These are phyloP conservation scores for Phialophora expanda DNA, from an alignment of 2,329 filamentous ascomycete species.

Conservation along the genomic window DNA sequence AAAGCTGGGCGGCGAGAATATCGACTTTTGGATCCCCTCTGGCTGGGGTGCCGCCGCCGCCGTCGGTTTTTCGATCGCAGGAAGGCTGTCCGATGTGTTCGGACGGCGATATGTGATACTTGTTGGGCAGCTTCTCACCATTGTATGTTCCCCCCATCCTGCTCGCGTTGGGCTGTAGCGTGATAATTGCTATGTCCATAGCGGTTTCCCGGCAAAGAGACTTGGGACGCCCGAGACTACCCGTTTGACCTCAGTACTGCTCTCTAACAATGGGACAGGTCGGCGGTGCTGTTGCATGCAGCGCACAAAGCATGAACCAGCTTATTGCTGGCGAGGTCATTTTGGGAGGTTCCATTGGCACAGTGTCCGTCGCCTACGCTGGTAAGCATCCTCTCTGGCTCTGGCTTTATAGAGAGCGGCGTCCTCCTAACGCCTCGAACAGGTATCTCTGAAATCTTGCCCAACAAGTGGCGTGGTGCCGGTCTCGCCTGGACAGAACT, in stretches of 20 bases:
- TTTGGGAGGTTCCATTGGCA: slow-evolving; percentile 31
- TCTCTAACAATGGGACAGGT: slow-evolving; percentile 4
- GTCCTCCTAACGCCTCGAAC: slow-evolving; percentile 10
- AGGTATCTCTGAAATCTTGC: slow-evolving; percentile 33
- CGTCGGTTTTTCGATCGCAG: slow-evolving; percentile 31
- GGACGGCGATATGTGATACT: slow-evolving; percentile 34
- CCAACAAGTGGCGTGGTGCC: slow-evolving; percentile 32
- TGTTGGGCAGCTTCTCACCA: slow-evolving; percentile 30
- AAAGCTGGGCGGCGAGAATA: slow-evolving; percentile 29
- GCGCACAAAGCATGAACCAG: slow-evolving; percentile 32
- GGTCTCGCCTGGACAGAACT: slow-evolving; percentile 33
- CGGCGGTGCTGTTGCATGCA: slow-evolving; percentile 30
- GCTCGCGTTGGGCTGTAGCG: background rate
- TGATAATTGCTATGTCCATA: background rate
- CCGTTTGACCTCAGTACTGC: background rate
- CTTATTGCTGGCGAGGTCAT: slow-evolving; percentile 34
- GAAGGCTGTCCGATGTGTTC: slow-evolving; percentile 32
- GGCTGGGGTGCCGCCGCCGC: slow-evolving; percentile 33
- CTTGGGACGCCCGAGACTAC: background rate
- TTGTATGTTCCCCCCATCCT: slow-evolving; percentile 8
- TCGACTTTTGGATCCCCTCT: slow-evolving; percentile 33
- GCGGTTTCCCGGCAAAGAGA: background rate
- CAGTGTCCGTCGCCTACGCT: slow-evolving; percentile 31
- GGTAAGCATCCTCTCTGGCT: slow-evolving; percentile 18
- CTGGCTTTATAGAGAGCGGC: background rate